A percentile compares a stretch with the other conserved stretches of the same genome.
phyloP scores from a whole-genome alignment of 805 yeast genomes.

The Candida ponderosae region DNA sequence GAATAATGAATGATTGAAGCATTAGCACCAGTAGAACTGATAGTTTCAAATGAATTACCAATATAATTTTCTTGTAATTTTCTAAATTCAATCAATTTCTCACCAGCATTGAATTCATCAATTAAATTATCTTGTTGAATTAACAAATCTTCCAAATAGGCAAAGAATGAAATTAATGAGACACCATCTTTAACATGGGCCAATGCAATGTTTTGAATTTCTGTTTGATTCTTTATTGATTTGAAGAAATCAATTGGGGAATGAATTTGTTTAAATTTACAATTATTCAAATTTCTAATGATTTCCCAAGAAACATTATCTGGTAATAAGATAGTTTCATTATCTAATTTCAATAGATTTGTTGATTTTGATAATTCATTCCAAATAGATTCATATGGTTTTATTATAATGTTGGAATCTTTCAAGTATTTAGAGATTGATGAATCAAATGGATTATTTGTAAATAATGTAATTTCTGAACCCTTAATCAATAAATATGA shows the following conservation, averaged over 20 bases:
- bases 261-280: conserved; percentile 30
- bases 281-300: conserved; percentile 38
- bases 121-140: conserved; percentile 31
- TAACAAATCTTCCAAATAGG: conserved; percentile 74
- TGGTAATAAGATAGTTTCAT: conserved; percentile 41
- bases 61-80: conserved; percentile 44
- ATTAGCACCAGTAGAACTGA: conserved; percentile 69
- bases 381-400: conserved; percentile 54
- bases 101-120: conserved; percentile 61
- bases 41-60: conserved; percentile 70
- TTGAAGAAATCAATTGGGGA: conserved; percentile 66
- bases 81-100: conserved; percentile 49
- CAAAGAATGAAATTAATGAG: conserved; percentile 62
- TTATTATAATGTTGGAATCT: conserved; percentile 37
- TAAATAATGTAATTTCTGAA: conserved; percentile 40
- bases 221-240: conserved; percentile 66
- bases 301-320: conserved; percentile 63
- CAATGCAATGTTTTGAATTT: conserved; percentile 57
- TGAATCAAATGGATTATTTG: conserved; percentile 35
- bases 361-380: conserved; percentile 32
- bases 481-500: conserved; percentile 44
- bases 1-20: conserved; percentile 72
- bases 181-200: conserved; percentile 85
- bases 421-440: conserved; percentile 32
- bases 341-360: conserved; percentile 13